phyloP scores from a whole-genome alignment of 306 rosid species.

The Spatholobus suberectus region DNA sequence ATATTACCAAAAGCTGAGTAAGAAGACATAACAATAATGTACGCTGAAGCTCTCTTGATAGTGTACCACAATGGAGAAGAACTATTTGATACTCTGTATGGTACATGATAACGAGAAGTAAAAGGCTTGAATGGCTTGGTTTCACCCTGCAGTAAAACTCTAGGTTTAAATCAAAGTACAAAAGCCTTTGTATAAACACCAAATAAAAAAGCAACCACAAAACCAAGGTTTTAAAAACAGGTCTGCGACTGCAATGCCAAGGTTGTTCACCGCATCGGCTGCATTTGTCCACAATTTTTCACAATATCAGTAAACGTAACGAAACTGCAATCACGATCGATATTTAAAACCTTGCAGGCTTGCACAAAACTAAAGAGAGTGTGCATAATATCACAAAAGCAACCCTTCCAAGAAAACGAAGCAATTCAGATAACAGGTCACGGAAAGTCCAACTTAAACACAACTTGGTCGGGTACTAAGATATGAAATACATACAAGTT shows the following conservation, averaged over 20 bases:
- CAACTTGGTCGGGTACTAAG: neutral
- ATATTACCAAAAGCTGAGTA: conserved; percentile 77
- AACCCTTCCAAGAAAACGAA: too few relatives aligned
- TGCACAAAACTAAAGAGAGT: neutral
- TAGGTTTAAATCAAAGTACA: neutral
- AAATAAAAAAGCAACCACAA: conserved; percentile 4
- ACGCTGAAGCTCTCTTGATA: conserved; percentile 71
- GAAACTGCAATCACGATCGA: too few relatives aligned
- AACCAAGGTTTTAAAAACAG: too few relatives aligned
- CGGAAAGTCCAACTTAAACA: neutral
- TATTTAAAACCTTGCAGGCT: too few relatives aligned
- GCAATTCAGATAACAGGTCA: neutral
- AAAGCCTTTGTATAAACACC: neutral
- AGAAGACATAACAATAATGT: conserved; percentile 72
- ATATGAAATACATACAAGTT: conserved; percentile 44
- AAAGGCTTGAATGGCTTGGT: conserved; percentile 69
- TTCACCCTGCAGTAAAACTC: conserved; percentile 51
- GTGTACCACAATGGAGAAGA: conserved; percentile 56
- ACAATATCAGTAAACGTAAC: too few relatives aligned
- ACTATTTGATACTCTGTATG: conserved; percentile 46
- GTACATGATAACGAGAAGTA: conserved; percentile 46
- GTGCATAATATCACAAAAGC: neutral
- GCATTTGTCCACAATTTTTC: too few relatives aligned
- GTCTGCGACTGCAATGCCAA: too few relatives aligned
- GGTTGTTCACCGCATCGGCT: too few relatives aligned